Evolutionary conservation across 371 early-diverging fungal species (phyloP).

Genomic region (Zopfochytrium polystomum): DNA sequence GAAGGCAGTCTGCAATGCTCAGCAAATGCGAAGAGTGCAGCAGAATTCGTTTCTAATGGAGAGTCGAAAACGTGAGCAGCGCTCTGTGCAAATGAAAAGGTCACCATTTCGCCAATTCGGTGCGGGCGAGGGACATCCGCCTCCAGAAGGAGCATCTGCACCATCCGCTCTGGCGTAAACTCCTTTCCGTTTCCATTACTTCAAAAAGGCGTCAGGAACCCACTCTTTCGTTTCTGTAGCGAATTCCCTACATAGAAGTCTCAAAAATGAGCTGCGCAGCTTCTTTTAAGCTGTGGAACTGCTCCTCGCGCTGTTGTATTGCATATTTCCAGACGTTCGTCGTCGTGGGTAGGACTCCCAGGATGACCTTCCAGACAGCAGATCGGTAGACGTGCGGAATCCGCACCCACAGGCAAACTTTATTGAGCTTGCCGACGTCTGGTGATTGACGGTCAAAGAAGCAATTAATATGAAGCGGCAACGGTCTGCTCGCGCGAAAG

Average conservation of each 20-base stretch:
- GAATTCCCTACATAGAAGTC: conserved; percentile 2
- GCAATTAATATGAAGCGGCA: too few relatives aligned
- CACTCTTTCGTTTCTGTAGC: too few relatives aligned
- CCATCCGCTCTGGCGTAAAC: conserved; percentile 24
- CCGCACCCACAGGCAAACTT: conserved; percentile 42
- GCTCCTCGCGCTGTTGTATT: conserved; percentile 24
- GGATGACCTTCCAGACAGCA: conserved; percentile 41
- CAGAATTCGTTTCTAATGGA: conserved; percentile 4
- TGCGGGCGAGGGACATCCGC: too few relatives aligned
- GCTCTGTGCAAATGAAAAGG: too few relatives aligned
- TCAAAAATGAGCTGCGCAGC: conserved; percentile 13
- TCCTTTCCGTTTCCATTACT: background rate
- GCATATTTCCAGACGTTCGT: conserved; percentile 35
- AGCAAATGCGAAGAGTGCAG: conserved; percentile 2
- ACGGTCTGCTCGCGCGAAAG: too few relatives aligned
- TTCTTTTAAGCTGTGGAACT: conserved; percentile 30
- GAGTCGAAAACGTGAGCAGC: too few relatives aligned
- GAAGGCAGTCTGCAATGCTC: conserved; percentile 30
- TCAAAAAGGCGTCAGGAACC: too few relatives aligned
- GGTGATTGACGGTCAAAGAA: too few relatives aligned
- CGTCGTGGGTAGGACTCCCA: conserved; percentile 28
- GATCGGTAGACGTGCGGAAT: conserved; percentile 43
- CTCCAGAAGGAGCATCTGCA: conserved; percentile 31
- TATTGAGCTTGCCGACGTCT: conserved; percentile 32
- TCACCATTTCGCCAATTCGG: too few relatives aligned